phyloP scores from a whole-genome alignment of 306 rosid species.

The Geum urbanum region DNA sequence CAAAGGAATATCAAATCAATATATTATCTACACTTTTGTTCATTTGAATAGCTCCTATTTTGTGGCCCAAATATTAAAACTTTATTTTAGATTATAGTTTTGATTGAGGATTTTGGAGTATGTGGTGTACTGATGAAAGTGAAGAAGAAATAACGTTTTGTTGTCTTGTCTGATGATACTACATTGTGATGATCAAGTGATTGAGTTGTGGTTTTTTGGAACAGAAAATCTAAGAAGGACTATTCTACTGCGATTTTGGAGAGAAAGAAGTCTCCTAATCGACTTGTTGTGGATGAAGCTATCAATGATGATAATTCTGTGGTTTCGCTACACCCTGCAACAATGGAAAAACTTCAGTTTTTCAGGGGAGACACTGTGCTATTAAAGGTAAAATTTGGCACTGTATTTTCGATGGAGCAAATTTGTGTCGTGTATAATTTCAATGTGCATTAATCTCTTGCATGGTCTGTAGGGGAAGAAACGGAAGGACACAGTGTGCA shows the following conservation, averaged over 20 bases:
- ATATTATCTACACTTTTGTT: too few species aligned
- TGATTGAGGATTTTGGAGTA: neutral
- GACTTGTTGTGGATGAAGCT: slow-evolving; percentile 59
- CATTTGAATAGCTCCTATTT: neutral
- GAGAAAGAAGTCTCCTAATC: slow-evolving; percentile 64
- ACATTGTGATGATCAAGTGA: neutral
- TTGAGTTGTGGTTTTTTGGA: slow-evolving; percentile 11
- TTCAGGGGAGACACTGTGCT: slow-evolving; percentile 54
- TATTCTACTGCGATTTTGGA: slow-evolving; percentile 58
- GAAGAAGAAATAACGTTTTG: neutral
- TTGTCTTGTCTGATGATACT: neutral
- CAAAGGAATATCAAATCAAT: too few species aligned
- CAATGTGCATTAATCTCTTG: neutral
- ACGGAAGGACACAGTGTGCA: slow-evolving; percentile 56
- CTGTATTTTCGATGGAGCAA: neutral
- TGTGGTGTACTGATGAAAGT: neutral
- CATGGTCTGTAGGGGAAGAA: slow-evolving; percentile 46
- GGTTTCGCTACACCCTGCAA: slow-evolving; percentile 48
- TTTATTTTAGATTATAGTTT: neutral
- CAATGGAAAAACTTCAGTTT: slow-evolving; percentile 56
- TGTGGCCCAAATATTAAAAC: neutral
- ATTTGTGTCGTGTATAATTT: neutral
- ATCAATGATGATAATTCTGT: slow-evolving; percentile 57
- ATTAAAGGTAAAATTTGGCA: slow-evolving; percentile 37
- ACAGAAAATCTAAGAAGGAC: slow-evolving; percentile 51